Evolutionary conservation across 306 rosid species (phyloP).

Genomic region (Pyrus communis): DNA sequence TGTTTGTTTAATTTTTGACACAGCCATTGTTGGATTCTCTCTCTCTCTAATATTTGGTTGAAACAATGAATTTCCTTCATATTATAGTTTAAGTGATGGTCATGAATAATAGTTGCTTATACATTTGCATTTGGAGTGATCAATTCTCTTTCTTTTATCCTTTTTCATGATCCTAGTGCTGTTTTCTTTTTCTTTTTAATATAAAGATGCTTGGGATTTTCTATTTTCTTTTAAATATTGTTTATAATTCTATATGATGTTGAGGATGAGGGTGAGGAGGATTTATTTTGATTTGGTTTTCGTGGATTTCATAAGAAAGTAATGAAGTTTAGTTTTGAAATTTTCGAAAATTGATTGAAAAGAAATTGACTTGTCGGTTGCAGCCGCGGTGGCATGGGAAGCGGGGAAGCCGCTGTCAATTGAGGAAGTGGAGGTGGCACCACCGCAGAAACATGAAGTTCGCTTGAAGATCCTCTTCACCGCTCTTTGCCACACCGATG

Average conservation of each 20-base stretch:
- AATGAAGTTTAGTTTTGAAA: not conserved
- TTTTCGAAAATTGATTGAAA: not conserved
- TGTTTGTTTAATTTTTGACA: not conserved
- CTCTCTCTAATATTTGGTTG: too few species aligned
- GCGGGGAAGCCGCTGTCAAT: constrained; percentile 50
- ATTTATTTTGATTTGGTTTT: not conserved
- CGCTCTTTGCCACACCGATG: constrained; percentile 43
- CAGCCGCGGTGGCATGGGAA: constrained; percentile 54
- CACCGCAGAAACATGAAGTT: constrained; percentile 46
- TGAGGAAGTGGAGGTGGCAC: constrained; percentile 45
- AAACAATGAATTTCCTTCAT: not conserved
- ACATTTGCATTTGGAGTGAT: not conserved
- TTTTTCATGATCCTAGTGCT: not conserved
- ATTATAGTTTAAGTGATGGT: not conserved
- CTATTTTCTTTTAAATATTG: not conserved
- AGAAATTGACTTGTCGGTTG: not conserved
- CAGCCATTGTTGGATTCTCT: not conserved
- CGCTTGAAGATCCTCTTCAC: constrained; percentile 44
- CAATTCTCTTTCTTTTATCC: not conserved
- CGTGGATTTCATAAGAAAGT: not conserved
- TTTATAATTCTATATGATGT: not conserved
- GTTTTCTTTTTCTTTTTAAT: not conserved
- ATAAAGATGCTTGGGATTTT: not conserved
- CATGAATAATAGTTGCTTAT: too few species aligned
- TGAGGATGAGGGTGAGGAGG: not conserved